Evolutionary conservation across 108 stramenopile genomes (phyloP).

Genomic region (Cylindrotheca closterium): DNA sequence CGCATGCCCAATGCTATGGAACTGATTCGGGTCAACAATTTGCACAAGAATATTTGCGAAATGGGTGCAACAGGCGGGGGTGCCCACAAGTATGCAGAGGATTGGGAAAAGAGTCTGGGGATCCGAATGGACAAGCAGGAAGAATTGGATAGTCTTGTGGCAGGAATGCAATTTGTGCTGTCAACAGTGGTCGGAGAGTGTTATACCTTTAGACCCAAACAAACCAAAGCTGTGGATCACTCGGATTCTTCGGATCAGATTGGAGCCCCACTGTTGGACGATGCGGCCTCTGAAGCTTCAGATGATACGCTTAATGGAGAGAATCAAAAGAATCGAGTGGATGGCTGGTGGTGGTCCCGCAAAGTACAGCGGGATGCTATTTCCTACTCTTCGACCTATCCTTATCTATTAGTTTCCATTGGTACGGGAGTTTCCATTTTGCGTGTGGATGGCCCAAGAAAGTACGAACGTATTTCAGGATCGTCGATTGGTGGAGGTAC

Average conservation of each 20-base stretch:
- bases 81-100: slow-evolving; percentile 94
- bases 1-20: slow-evolving; percentile 91
- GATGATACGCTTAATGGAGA: neutral
- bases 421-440: slow-evolving; percentile 97
- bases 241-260: neutral
- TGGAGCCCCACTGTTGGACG: slow-evolving; percentile 5
- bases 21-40: slow-evolving; percentile 74
- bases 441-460: slow-evolving; percentile 91
- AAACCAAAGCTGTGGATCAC: slow-evolving; percentile 6
- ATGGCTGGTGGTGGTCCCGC: slow-evolving; percentile 85
- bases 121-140: slow-evolving; percentile 91
- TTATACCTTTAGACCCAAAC: slow-evolving; percentile 90
- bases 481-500: slow-evolving; percentile 99
- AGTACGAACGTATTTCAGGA: slow-evolving; percentile 96
- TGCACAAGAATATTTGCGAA: slow-evolving; percentile 75
- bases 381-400: slow-evolving; percentile 68
- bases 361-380: slow-evolving; percentile 86
- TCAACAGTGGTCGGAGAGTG: slow-evolving; percentile 91
- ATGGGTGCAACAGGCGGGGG: slow-evolving; percentile 95
- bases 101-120: slow-evolving; percentile 81
- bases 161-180: slow-evolving; percentile 96
- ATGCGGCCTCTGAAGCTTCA: neutral
- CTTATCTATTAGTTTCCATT: slow-evolving; percentile 95
- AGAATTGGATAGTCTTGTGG: slow-evolving; percentile 94
- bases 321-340: slow-evolving; percentile 21